These are phyloP conservation scores for Volvox reticuliferus DNA, from an alignment of 139 green algal genomes.

Conservation along the genomic window DNA sequence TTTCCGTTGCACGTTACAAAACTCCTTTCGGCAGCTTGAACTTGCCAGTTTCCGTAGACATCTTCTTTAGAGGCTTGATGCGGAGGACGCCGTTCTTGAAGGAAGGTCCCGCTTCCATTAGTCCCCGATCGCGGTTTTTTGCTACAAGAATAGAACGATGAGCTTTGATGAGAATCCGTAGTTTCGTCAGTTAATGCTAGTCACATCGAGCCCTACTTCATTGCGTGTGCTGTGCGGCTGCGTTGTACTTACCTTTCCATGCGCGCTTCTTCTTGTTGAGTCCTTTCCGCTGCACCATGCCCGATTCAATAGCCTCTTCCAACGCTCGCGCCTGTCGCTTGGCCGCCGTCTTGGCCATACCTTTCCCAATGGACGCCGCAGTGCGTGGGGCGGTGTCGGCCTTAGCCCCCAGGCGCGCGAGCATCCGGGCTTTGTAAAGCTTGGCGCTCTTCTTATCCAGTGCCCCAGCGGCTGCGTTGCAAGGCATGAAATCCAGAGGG, in stretches of 20 bases:
- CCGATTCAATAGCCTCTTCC: slow-evolving; percentile 77
- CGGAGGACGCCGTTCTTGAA: slow-evolving; percentile 74
- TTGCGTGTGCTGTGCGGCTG: too few species aligned
- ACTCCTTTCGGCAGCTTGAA: slow-evolving; percentile 29
- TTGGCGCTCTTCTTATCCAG: slow-evolving; percentile 77
- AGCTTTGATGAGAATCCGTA: background rate
- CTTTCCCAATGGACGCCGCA: slow-evolving; percentile 56
- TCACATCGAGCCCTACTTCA: too few species aligned
- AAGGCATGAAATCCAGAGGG: background rate
- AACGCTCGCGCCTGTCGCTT: slow-evolving; percentile 63
- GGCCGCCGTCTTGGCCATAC: slow-evolving; percentile 64
- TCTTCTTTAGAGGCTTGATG: slow-evolving; percentile 55
- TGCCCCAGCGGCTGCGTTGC: slow-evolving; percentile 56
- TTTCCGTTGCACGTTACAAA: background rate
- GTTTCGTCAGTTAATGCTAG: too few species aligned
- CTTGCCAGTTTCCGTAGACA: background rate
- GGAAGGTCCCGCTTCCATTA: slow-evolving; percentile 67
- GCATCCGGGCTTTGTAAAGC: slow-evolving; percentile 66
- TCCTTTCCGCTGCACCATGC: slow-evolving; percentile 73
- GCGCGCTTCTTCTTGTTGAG: slow-evolving; percentile 70
- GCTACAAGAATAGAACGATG: slow-evolving; percentile 32
- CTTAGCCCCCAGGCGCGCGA: slow-evolving; percentile 68
- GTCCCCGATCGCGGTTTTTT: slow-evolving; percentile 66
- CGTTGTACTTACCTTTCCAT: slow-evolving; percentile 34
- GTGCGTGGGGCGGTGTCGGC: slow-evolving; percentile 62